phyloP scores from a whole-genome alignment of 2,329 filamentous ascomycete genomes.

The Talaromyces sp. region DNA sequence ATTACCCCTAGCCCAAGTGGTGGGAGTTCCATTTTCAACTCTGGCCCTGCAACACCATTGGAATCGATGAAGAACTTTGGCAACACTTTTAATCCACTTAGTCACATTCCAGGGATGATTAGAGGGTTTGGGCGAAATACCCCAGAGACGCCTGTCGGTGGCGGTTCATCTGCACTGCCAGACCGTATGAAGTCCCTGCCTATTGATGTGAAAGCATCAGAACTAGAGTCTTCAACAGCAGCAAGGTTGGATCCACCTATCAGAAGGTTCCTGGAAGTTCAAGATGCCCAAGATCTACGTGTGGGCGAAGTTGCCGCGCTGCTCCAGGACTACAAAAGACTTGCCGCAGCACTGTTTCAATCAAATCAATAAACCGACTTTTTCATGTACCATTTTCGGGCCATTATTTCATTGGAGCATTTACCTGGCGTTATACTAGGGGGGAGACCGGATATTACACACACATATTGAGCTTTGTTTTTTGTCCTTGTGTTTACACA shows the following conservation, averaged over 20 bases:
- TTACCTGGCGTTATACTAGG: not conserved
- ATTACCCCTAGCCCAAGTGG: slow-evolving; percentile 14
- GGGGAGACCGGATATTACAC: not conserved
- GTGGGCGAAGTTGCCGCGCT: slow-evolving; percentile 69
- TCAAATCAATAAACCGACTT: slow-evolving; percentile 1
- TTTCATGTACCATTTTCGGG: not conserved
- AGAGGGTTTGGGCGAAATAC: slow-evolving; percentile 60
- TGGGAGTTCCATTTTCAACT: slow-evolving; percentile 17
- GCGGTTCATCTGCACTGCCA: slow-evolving; percentile 1
- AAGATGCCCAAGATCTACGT: slow-evolving; percentile 63
- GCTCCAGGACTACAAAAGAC: slow-evolving; percentile 66
- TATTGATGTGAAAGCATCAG: not conserved
- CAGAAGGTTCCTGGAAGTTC: slow-evolving; percentile 65
- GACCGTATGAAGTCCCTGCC: not conserved
- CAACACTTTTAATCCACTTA: slow-evolving; percentile 76
- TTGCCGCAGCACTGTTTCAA: slow-evolving; percentile 57
- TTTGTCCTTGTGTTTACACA: not conserved
- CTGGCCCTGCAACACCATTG: slow-evolving; percentile 51
- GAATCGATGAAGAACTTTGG: slow-evolving; percentile 78
- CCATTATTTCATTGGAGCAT: not conserved
- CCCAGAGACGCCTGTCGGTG: slow-evolving; percentile 34
- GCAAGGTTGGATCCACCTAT: slow-evolving; percentile 52
- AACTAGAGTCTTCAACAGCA: slow-evolving; percentile 2
- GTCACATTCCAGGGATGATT: slow-evolving; percentile 70
- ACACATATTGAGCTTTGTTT: not conserved